Evolutionary conservation across 495 filamentous ascomycete genomes (phyloP).

Genomic region (Penicillium waksmanii): DNA sequence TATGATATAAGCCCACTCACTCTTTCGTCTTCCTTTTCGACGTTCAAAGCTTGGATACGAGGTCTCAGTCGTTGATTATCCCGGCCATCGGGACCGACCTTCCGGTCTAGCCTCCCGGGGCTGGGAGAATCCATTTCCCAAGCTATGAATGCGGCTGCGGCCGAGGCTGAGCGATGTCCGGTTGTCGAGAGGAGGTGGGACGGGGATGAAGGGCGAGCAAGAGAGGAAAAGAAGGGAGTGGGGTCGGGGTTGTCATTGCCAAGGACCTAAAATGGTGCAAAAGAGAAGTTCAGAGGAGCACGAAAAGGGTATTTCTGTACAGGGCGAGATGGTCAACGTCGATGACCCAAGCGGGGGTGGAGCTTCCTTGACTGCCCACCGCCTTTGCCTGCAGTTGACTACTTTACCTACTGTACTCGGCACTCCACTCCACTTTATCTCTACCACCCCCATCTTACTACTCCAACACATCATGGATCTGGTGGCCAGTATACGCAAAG

Average conservation of each 20-base stretch:
- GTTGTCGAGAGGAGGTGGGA: slow-evolving; percentile 5
- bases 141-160: slow-evolving; percentile 9
- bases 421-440: neutral
- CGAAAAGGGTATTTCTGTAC: slow-evolving; percentile 1
- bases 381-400: too few species aligned
- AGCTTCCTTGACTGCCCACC: slow-evolving; percentile 13
- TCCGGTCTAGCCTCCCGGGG: slow-evolving; percentile 11
- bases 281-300: slow-evolving; percentile 5
- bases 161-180: slow-evolving; percentile 3
- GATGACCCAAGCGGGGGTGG: neutral
- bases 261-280: slow-evolving; percentile 3
- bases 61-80: slow-evolving; percentile 10
- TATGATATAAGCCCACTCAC: slow-evolving; percentile 29
- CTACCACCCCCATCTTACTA: neutral
- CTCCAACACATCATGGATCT: slow-evolving; percentile 73
- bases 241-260: slow-evolving; percentile 29
- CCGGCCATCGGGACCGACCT: neutral
- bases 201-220: slow-evolving; percentile 9
- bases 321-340: slow-evolving; percentile 23
- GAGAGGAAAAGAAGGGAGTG: neutral
- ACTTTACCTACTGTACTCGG: neutral
- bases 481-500: slow-evolving; percentile 87
- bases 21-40: slow-evolving; percentile 38
- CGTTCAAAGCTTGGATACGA: slow-evolving; percentile 31
- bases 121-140: slow-evolving; percentile 28